A percentile compares a stretch with the other conserved stretches of the same genome.
These are phyloP conservation scores for Madurella mycetomatis DNA, from an alignment of 2,329 filamentous ascomycete species.

Conservation along the genomic window DNA sequence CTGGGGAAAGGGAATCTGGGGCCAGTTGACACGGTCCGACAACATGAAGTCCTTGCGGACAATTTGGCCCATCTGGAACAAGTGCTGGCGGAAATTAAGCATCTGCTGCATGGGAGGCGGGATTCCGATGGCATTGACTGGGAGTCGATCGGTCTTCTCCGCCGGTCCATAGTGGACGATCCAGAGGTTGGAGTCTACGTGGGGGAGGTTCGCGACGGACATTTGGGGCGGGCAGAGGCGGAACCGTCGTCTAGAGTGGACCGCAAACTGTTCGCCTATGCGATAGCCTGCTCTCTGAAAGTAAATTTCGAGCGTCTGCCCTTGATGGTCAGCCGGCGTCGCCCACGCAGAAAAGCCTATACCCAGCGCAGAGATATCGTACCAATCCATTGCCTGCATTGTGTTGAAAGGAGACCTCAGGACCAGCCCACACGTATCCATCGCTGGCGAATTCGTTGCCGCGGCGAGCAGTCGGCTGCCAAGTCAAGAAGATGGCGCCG, in stretches of 20 bases:
- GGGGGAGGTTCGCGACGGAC: conserved; percentile 64
- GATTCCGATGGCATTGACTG: conserved; percentile 61
- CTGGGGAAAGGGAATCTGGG: conserved; percentile 67
- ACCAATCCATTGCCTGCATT: conserved; percentile 61
- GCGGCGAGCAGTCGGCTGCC: conserved; percentile 74
- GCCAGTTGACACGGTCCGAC: conserved; percentile 85
- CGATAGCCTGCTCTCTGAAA: conserved; percentile 77
- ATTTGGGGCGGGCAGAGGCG: conserved; percentile 69
- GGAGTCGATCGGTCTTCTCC: conserved; percentile 68
- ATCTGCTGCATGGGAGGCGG: conserved; percentile 56
- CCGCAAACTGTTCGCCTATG: conserved; percentile 67
- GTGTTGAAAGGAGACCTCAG: conserved; percentile 71
- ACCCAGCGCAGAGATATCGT: conserved; percentile 27
- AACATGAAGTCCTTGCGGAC: conserved; percentile 93
- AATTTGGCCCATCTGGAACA: conserved; percentile 72
- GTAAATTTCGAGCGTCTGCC: conserved; percentile 81
- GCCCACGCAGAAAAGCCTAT: not conserved
- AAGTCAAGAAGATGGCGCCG: conserved; percentile 77
- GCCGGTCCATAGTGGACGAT: conserved; percentile 84
- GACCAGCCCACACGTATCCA: conserved; percentile 85
- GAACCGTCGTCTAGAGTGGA: conserved; percentile 79
- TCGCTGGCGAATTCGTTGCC: conserved; percentile 79
- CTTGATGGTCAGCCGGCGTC: not conserved
- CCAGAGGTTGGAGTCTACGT: conserved; percentile 78
- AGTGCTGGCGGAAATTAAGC: conserved; percentile 60